Evolutionary conservation across 768 basidiomycete species (phyloP).

Genomic region (Tricholomella constricta): DNA sequence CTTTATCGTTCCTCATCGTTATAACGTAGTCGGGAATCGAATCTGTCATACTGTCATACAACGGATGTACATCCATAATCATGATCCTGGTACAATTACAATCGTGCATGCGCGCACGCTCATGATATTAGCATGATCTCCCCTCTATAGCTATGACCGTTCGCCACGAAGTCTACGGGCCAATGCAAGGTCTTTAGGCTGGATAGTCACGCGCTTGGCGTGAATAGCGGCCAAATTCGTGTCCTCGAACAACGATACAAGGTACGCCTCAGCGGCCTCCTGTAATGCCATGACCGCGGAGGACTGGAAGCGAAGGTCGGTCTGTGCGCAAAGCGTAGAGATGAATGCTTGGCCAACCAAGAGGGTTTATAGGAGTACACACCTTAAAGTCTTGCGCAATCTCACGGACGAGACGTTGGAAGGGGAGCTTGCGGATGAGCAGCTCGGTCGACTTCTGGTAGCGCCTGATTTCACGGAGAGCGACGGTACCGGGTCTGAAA

Average conservation of each 20-base stretch:
- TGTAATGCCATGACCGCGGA: constrained; percentile 70
- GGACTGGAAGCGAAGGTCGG: constrained; percentile 77
- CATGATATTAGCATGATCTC: neutral
- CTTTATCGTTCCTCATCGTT: no score
- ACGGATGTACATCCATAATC: constrained; percentile 1
- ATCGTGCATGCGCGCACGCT: neutral
- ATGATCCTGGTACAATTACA: constrained; percentile 8
- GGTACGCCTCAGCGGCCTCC: constrained; percentile 69
- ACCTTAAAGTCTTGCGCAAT: constrained; percentile 84
- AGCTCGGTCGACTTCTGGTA: constrained; percentile 68
- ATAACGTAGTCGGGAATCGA: no score
- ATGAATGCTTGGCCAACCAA: neutral
- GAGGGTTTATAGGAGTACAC: constrained; percentile 11
- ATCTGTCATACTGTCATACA: no score
- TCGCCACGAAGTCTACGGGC: constrained; percentile 38
- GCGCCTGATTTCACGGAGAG: constrained; percentile 72
- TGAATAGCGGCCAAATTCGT: constrained; percentile 66
- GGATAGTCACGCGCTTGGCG: constrained; percentile 59
- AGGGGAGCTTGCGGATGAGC: constrained; percentile 65
- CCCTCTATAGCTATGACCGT: constrained; percentile 25
- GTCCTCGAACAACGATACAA: constrained; percentile 73
- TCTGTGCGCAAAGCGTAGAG: constrained; percentile 33
- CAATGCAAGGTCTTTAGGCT: constrained; percentile 66
- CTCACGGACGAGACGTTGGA: constrained; percentile 77
- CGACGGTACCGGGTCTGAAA: constrained; percentile 78